Evolutionary conservation across 257 asterid genomes (phyloP), one percentile per base, ranked within the genome.

Genomic region (Misopates orontium): DNA sequence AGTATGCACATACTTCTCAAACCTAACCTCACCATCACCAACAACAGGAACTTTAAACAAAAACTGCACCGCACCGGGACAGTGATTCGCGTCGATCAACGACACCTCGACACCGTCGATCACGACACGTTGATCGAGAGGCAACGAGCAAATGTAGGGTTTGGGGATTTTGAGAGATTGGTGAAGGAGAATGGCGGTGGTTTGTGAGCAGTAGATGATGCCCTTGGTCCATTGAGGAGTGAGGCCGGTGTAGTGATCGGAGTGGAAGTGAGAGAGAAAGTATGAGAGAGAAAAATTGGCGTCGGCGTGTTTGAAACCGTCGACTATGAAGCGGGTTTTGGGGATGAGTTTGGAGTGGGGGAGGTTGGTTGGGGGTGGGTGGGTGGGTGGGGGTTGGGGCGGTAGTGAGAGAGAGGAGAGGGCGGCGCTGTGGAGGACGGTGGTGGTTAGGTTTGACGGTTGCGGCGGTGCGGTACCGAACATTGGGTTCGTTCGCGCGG

Each of bases 51-150:
- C 80, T 78, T 82, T 89, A 73, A 92, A 89, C 73, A 92, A 57
- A 59, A 89, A 87, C 65, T 89, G 96, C 47, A 92, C 97, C 16
- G 98, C 98, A 18, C 98, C 98, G 0, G 98, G 98, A 77, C 97
- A 92, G 78, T 92, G 97, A 71, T 92, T 92, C 10, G 98, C 98
- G 63, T 92, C 96, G 10, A 87, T 61, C 3, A 87, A 79, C 32
- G 40, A 71, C 19, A 89, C 85, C 60, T 87, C 91, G 16, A 83
- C 66, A 36, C 93, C 96, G 60, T 92, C 98, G 0, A 92, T 80
- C 2, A 79, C 10, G 11, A 92, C 73, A 1, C 68, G 52, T 56
- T 81, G 73, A 0, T 75, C 67, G 19, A 84, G 69, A 10, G 96
- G 88, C 19, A 92, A 71, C 9, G 85, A 58, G 50, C 51, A 70